Percentiles rank a stretch among this genome's conserved stretches.
phyloP scores from a whole-genome alignment of 208 protist genomes.

The Novymonas esmeraldas region DNA sequence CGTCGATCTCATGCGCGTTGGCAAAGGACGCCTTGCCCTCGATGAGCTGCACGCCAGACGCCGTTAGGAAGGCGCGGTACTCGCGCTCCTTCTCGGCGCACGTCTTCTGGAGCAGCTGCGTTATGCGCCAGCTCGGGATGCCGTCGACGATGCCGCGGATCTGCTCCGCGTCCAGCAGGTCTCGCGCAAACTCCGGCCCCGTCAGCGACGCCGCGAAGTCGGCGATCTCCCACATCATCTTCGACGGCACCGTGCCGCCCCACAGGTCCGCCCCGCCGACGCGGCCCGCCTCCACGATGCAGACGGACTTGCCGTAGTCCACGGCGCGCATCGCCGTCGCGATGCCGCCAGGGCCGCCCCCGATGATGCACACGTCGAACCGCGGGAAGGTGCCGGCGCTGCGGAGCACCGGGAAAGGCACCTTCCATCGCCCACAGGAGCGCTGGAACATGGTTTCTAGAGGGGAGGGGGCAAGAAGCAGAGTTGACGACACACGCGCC shows the following conservation, averaged over 20 bases:
- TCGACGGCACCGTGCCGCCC: slow-evolving; percentile 74
- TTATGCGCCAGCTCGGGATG: slow-evolving; percentile 42
- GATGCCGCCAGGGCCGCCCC: slow-evolving; percentile 64
- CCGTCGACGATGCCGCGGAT: slow-evolving; percentile 14
- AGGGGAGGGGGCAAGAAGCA: not conserved
- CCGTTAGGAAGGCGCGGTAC: slow-evolving; percentile 27
- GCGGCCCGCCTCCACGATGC: slow-evolving; percentile 56
- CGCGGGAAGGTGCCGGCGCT: slow-evolving; percentile 49
- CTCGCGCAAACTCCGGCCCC: slow-evolving; percentile 22
- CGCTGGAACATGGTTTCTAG: slow-evolving; percentile 29
- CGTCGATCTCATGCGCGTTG: slow-evolving; percentile 52
- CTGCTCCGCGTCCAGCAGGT: slow-evolving; percentile 40
- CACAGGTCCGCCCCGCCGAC: slow-evolving; percentile 72
- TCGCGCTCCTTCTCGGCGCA: slow-evolving; percentile 49
- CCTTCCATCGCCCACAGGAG: slow-evolving; percentile 8
- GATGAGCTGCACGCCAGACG: slow-evolving; percentile 56
- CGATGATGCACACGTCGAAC: slow-evolving; percentile 78
- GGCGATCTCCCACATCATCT: slow-evolving; percentile 71
- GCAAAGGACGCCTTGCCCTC: slow-evolving; percentile 64
- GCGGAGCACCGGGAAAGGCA: slow-evolving; percentile 50
- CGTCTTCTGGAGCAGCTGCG: slow-evolving; percentile 35
- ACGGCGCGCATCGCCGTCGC: slow-evolving; percentile 61
- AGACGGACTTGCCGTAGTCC: slow-evolving; percentile 59
- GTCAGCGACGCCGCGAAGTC: slow-evolving; percentile 45
- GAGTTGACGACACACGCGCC: too few relatives aligned